A percentile compares a stretch with the other conserved stretches of the same genome.
phyloP scores from a whole-genome alignment of 2,329 filamentous ascomycete genomes.

The Nigrograna mackinnonii region DNA sequence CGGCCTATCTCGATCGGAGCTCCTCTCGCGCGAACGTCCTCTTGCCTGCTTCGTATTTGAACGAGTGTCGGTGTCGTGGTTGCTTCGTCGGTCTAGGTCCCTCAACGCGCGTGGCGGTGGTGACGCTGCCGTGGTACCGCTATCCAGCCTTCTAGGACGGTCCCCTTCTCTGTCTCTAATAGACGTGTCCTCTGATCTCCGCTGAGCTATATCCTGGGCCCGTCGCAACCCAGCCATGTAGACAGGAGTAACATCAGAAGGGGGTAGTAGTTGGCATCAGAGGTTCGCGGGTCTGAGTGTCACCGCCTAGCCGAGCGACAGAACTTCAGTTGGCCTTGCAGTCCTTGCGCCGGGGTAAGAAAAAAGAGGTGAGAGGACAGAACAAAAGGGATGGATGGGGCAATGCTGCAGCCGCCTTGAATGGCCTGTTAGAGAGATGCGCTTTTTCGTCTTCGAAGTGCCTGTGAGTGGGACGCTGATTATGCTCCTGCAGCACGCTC shows the following conservation, averaged over 20 bases:
- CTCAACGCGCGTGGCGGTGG: conserved; percentile 38
- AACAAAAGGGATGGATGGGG: no score
- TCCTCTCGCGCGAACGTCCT: conserved; percentile 35
- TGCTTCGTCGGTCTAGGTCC: conserved; percentile 33
- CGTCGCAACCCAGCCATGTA: conserved; percentile 48
- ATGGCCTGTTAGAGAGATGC: no score
- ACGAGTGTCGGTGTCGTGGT: conserved; percentile 27
- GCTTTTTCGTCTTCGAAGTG: no score
- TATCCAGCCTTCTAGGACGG: conserved; percentile 21
- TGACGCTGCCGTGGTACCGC: conserved; percentile 37
- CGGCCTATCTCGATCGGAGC: conserved; percentile 31
- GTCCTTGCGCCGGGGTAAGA: no score
- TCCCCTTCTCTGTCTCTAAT: conserved; percentile 36
- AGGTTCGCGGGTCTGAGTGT: conserved; percentile 39
- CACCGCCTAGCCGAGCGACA: conserved; percentile 40
- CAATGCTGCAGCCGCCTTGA: no score
- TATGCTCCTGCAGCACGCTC: no score
- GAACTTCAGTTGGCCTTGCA: conserved; percentile 21
- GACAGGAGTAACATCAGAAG: conserved; percentile 43
- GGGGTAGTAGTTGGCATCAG: conserved; percentile 35
- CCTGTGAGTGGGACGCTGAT: no score
- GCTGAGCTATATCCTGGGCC: conserved; percentile 47
- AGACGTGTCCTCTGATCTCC: conserved; percentile 45
- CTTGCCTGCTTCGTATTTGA: conserved; percentile 28
- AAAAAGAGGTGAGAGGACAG: no score